Base-by-base conservation (phyloP, 176 grass and related monocot genomes). In the Paspalum vaginatum region DNA sequence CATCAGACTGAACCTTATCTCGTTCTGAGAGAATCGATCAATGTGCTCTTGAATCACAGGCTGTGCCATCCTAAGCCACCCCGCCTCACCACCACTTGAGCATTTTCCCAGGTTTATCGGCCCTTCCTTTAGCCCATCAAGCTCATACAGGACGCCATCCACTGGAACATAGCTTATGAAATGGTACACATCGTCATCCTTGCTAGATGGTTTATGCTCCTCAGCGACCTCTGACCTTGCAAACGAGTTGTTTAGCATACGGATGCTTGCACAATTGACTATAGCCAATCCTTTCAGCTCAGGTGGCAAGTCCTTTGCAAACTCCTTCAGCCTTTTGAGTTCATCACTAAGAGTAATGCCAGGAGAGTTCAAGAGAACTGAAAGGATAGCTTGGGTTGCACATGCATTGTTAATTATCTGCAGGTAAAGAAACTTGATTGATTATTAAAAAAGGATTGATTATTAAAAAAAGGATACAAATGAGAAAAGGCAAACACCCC, bases 381-480 rank as follows among this genome's bases (percentile, higher is more conserved):
- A 99, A 72, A 99, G 41, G 20, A 99, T 99, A 84, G 92, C 96
- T 99, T 99, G 92, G 24, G 90, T 95, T 81, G 96, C 96, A 72
- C 90, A 99, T 11, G 96, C 92, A 3, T 91, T 95, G 68, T 99
- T 99, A 78, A 99, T 99, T 80, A 95, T 94, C 96, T 99, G 86
- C 37, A 42, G 81, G 60, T 70, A 9, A 60, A 72, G 20, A 48
- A 48, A 84, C 44, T 8, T 15, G 27, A 8, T 63, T 75, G 56
- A 51, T 87, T 51, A 77, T 54, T 32, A 32, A 32, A 32, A 32
- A 32, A 32, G 32, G 27, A 8, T 63, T 75, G 56, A 51, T 87
- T 51, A 77, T 54, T 32, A 32, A 32, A 32, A 32, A 27, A 87
- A 76, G 40, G 32, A 42, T 55, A 22, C 26, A 78, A 26, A 57